phyloP scores from a whole-genome alignment of 1,284 basidiomycete species.

The Trichosporon coremiiforme region DNA sequence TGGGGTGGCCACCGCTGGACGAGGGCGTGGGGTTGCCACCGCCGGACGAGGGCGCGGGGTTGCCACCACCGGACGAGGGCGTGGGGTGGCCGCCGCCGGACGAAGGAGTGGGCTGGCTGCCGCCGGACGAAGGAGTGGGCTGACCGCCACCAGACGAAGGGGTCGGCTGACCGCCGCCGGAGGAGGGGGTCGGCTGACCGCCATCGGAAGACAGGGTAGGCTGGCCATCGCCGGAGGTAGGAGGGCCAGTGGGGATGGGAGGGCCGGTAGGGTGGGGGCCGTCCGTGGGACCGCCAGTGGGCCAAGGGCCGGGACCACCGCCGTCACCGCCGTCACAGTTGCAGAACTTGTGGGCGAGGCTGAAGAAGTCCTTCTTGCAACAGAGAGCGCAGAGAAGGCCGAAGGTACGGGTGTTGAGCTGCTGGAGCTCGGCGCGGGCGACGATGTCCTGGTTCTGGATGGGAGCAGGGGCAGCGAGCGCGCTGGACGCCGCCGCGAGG shows the following conservation, averaged over 20 bases:
- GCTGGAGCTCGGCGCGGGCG: neutral
- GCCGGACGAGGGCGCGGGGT: neutral
- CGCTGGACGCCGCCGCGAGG: constrained; percentile 10
- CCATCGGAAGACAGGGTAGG: neutral
- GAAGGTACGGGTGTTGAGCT: neutral
- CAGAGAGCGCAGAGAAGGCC: neutral
- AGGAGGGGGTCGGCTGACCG: neutral
- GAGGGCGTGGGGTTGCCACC: neutral
- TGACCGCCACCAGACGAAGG: neutral
- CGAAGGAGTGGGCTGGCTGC: neutral
- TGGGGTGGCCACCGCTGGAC: neutral
- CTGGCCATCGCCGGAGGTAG: neutral
- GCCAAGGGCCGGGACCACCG: neutral
- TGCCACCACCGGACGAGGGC: neutral
- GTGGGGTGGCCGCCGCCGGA: neutral
- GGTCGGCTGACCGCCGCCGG: neutral
- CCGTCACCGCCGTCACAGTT: neutral
- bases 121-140: neutral
- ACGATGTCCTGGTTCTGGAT: neutral
- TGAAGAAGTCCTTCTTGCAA: neutral
- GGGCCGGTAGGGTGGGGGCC: no score
- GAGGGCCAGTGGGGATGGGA: neutral
- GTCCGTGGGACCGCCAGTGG: no score
- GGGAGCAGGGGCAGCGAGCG: neutral
- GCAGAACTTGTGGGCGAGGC: neutral